Evolutionary conservation across 2,329 filamentous ascomycete species (phyloP).

Genomic region (Periglandula ipomoeae): DNA sequence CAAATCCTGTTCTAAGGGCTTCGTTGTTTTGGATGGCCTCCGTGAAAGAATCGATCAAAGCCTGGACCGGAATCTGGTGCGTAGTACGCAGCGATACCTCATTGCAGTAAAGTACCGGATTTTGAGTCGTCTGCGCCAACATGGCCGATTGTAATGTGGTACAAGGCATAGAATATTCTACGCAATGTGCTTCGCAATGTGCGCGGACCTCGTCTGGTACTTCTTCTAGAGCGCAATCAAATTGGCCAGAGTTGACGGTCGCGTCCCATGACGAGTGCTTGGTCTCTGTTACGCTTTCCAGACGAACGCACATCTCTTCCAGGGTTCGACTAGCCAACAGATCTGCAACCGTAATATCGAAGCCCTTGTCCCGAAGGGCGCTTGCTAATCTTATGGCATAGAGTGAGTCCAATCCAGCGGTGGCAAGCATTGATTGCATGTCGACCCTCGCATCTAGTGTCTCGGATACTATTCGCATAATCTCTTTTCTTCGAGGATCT

Average conservation of each 20-base stretch:
- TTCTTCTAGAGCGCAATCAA: background rate
- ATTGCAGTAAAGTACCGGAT: slow-evolving; percentile 64
- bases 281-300: background rate
- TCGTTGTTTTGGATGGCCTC: slow-evolving; percentile 47
- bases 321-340: slow-evolving; percentile 49
- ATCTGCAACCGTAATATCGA: slow-evolving; percentile 46
- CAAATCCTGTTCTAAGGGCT: slow-evolving; percentile 67
- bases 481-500: slow-evolving; percentile 16
- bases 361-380: slow-evolving; percentile 46
- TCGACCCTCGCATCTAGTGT: slow-evolving; percentile 30
- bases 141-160: slow-evolving; percentile 71
- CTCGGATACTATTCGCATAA: slow-evolving; percentile 32
- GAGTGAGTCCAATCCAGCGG: slow-evolving; percentile 56
- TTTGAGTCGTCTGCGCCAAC: slow-evolving; percentile 61
- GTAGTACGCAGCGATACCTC: slow-evolving; percentile 58
- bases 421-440: slow-evolving; percentile 34
- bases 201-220: background rate
- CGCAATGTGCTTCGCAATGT: background rate
- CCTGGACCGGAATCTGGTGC: slow-evolving; percentile 18
- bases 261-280: background rate
- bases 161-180: slow-evolving; percentile 37
- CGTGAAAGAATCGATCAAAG: slow-evolving; percentile 40
- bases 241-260: background rate
- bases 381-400: slow-evolving; percentile 47
- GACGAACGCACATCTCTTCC: slow-evolving; percentile 15